Evolutionary conservation across 2,329 filamentous ascomycete species (phyloP).

Genomic region (Nothomitra cinnamomea): DNA sequence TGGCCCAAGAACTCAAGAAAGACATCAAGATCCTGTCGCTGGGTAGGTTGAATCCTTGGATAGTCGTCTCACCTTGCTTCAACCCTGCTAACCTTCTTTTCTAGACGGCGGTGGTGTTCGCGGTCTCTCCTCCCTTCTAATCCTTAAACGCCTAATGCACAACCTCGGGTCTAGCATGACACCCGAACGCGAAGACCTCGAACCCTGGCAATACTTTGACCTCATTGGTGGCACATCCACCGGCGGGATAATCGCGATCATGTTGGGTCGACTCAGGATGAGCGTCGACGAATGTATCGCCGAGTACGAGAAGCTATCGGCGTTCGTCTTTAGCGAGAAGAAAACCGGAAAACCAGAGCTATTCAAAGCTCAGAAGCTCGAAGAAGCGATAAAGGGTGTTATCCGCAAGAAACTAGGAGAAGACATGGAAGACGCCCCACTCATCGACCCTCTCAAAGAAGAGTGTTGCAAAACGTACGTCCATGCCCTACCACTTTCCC

Average conservation of each 20-base stretch:
- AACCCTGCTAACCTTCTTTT: neutral
- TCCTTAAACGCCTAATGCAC: neutral
- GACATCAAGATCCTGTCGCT: too few relatives aligned
- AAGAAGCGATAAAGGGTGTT: slow-evolving; percentile 81
- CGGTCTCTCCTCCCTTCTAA: neutral
- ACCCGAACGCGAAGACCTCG: neutral
- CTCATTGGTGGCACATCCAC: neutral
- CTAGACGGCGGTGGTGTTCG: neutral
- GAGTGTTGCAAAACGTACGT: slow-evolving; percentile 78
- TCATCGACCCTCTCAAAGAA: slow-evolving; percentile 74
- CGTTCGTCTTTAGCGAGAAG: slow-evolving; percentile 41
- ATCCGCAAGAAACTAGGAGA: slow-evolving; percentile 69
- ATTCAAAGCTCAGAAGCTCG: slow-evolving; percentile 91
- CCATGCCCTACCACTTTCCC: neutral
- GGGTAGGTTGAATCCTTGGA: too few relatives aligned
- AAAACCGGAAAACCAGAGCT: slow-evolving; percentile 91
- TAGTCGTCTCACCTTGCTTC: too few relatives aligned
- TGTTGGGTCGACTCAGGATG: slow-evolving; percentile 22
- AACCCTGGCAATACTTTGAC: neutral
- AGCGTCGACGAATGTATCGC: slow-evolving; percentile 18
- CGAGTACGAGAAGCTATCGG: slow-evolving; percentile 19
- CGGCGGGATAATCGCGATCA: slow-evolving; percentile 18
- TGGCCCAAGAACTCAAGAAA: too few relatives aligned
- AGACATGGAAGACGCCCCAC: slow-evolving; percentile 69
- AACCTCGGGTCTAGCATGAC: neutral